Evolutionary conservation across 345 rosid species (phyloP), one percentile per base, ranked within the genome.

Genomic region (Eucalyptus polybractea): DNA sequence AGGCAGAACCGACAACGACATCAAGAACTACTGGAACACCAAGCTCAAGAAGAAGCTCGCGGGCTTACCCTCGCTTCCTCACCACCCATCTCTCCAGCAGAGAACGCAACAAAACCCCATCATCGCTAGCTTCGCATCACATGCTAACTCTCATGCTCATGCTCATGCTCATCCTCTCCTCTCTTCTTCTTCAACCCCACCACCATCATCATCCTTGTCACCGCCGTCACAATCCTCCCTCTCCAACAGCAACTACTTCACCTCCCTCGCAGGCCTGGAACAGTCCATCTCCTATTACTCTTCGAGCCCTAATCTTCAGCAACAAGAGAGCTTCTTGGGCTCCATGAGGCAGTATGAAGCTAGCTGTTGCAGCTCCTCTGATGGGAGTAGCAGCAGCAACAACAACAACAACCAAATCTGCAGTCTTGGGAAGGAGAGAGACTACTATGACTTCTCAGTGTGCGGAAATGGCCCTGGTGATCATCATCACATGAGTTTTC

Each of bases 21-120:
- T 96, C 89, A 97, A 97, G 90, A 97, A 97, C 91, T 94, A 97
- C 90, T 97, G 99, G 99, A 97, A 96, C 94, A 96, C 99, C 54
- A 97, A 95, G 93, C 95, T 97, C 42, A 97, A 97, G 95, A 97
- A 95, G 96, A 95, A 96, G 88, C 95, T 97, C 81, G 90, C 94
- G 91, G 89, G 90, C 33, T 87, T 40, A 37, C 83, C 47, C 83
- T 72, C 44, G 90, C 89, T 90, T 87, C 58, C 12, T 21, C 86
- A 67, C 45, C 88, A 87, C 56, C 92, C 86, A 54, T 89, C 91
- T 67, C 88, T 88, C 49, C 54, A 51, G 47, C 83, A 76, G 47
- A 40, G 83, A 76, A 37, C 47, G 27, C 83, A 76, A 81, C 90
- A 50, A 90, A 81, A 67, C 90, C 86, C 50, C 85, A 87, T 89